Evolutionary conservation across 176 grass and related monocot species (phyloP).

Genomic region (Canna indica): DNA sequence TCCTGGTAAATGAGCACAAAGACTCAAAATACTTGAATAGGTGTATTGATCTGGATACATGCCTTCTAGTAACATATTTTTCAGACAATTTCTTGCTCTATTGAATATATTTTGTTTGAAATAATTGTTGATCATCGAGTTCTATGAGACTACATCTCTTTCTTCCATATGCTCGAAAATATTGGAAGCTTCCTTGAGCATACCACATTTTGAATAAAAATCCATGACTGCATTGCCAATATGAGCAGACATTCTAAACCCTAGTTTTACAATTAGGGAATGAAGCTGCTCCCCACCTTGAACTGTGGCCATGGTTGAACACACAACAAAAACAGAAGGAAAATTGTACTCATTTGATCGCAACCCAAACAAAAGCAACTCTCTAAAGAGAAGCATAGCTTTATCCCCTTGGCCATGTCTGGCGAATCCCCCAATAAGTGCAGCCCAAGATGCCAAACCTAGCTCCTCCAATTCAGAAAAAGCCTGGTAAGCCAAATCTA

Average conservation of each 20-base stretch:
- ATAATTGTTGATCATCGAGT: slow-evolving; percentile 11
- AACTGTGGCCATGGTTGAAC: not conserved
- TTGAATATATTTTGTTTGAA: not conserved
- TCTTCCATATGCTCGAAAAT: slow-evolving; percentile 22
- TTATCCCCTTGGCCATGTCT: not conserved
- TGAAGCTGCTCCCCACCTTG: slow-evolving; percentile 6
- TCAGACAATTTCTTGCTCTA: slow-evolving; percentile 2
- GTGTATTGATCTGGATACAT: slow-evolving; percentile 2
- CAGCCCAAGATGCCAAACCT: slow-evolving; percentile 19
- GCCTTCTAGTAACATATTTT: slow-evolving; percentile 10
- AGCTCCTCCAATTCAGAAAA: slow-evolving; percentile 6
- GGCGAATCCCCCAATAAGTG: not conserved
- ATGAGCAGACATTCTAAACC: slow-evolving; percentile 9
- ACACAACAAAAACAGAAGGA: slow-evolving; percentile 1
- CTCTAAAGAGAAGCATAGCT: slow-evolving; percentile 3
- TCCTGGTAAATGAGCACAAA: slow-evolving; percentile 16
- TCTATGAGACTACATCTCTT: slow-evolving; percentile 13
- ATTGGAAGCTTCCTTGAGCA: slow-evolving; percentile 2
- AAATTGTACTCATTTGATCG: slow-evolving; percentile 11
- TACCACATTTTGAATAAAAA: slow-evolving; percentile 18
- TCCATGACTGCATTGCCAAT: slow-evolving; percentile 16
- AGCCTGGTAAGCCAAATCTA: slow-evolving; percentile 6
- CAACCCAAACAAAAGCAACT: not conserved
- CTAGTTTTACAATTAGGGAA: slow-evolving; percentile 5
- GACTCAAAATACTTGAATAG: slow-evolving; percentile 15